A percentile compares a stretch with the other conserved stretches of the same genome.
These are phyloP conservation scores for Wickerhamomyces xylosicus DNA, from an alignment of 805 yeast species.

Conservation along the genomic window DNA sequence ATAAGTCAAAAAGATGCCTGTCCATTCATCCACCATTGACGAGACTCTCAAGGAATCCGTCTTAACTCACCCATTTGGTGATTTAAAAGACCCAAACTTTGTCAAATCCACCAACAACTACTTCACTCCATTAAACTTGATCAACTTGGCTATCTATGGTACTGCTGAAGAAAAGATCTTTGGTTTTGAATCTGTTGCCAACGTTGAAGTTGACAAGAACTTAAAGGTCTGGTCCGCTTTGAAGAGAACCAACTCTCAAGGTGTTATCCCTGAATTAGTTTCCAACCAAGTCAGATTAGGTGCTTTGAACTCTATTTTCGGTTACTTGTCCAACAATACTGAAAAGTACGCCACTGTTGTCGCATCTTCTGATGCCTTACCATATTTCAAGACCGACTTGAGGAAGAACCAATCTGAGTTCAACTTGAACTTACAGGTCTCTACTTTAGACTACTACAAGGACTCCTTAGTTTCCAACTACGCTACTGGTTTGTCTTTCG, in stretches of 20 bases:
- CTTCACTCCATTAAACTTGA: conserved; percentile 43
- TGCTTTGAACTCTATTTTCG: conserved; percentile 71
- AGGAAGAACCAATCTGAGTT: conserved; percentile 22
- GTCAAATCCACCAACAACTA: neutral
- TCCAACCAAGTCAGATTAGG: conserved; percentile 69
- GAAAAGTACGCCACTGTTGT: conserved; percentile 32
- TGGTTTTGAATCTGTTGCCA: conserved; percentile 59
- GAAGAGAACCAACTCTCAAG: conserved; percentile 39
- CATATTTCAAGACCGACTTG: conserved; percentile 56
- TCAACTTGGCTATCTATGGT: conserved; percentile 43
- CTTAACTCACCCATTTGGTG: neutral
- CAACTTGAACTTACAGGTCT: conserved; percentile 63
- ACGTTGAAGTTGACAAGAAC: conserved; percentile 49
- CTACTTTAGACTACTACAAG: conserved; percentile 65
- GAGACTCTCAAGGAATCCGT: neutral
- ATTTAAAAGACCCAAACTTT: neutral
- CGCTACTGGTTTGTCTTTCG: conserved; percentile 46
- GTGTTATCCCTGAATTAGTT: conserved; percentile 51
- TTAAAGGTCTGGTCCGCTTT: conserved; percentile 49
- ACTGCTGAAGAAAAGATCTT: conserved; percentile 41
- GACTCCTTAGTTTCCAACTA: conserved; percentile 52
- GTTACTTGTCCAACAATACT: conserved; percentile 38
- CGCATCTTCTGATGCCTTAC: conserved; percentile 58
- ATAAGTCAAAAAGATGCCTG: no score
- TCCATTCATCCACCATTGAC: neutral